phyloP scores from a whole-genome alignment of 2,329 filamentous ascomycete genomes.

The Colletotrichum neosansevieriae region DNA sequence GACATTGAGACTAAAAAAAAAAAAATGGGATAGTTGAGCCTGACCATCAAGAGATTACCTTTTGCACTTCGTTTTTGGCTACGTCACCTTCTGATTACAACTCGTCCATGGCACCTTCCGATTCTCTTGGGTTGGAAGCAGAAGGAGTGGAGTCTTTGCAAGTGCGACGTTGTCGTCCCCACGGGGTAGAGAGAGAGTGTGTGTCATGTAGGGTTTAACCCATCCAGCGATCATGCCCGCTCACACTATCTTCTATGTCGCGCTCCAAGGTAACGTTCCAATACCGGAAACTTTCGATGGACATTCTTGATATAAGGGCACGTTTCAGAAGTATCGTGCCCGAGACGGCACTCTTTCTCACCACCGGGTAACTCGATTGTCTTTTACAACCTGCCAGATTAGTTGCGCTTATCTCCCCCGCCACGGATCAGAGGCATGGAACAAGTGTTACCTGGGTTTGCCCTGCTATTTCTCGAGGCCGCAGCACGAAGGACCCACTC shows the following conservation, averaged over 20 bases:
- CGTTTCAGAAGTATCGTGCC: not conserved
- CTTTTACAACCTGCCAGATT: not conserved
- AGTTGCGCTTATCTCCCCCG: not conserved
- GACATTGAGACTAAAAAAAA: no score
- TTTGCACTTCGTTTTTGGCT: not conserved
- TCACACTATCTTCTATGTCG: not conserved
- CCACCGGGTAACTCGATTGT: not conserved
- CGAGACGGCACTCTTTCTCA: no score
- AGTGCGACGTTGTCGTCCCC: constrained; percentile 24
- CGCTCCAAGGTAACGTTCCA: constrained; percentile 23
- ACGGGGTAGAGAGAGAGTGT: constrained; percentile 14
- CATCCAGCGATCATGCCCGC: not conserved
- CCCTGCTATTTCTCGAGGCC: not conserved
- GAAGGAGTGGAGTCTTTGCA: not conserved
- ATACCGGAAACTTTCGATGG: not conserved
- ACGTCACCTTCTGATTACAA: not conserved
- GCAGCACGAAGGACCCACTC: constrained; percentile 1
- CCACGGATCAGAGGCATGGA: not conserved
- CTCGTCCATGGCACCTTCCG: constrained; percentile 4
- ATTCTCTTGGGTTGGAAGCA: not conserved
- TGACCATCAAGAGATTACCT: no score
- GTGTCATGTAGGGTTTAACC: constrained; percentile 32
- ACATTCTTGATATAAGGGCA: constrained; percentile 8
- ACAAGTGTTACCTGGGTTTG: not conserved
- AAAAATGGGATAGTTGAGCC: no score